Percentiles rank a stretch among this genome's conserved stretches.
Conservation (phyloP, 2,329 filamentous ascomycete genomes). For the Nakataea oryzae region DNA sequence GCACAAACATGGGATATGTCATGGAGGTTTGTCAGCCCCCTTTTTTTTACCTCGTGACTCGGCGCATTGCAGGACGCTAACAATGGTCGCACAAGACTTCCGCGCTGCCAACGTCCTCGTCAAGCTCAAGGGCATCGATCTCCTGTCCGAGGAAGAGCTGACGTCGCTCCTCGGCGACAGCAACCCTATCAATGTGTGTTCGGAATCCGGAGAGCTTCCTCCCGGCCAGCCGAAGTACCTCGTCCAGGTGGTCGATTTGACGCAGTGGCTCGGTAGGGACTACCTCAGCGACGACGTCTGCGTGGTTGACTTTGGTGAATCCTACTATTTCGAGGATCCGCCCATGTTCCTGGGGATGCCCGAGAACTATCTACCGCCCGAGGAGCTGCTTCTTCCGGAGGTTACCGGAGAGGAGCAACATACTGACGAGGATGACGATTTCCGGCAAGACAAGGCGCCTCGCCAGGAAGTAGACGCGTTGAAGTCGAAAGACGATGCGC, state of each 20-base stretch:
- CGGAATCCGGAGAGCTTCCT: not conserved
- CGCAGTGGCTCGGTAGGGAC: not conserved
- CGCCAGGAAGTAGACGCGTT: too few relatives aligned
- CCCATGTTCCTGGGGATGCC: not conserved
- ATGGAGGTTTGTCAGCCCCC: not conserved
- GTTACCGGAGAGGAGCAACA: not conserved
- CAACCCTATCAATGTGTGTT: not conserved
- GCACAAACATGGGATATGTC: not conserved
- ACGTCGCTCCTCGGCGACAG: not conserved
- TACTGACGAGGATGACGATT: not conserved
- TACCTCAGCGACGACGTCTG: not conserved
- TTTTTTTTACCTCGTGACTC: not conserved
- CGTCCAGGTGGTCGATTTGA: not conserved
- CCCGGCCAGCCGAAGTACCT: not conserved
- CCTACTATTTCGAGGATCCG: not conserved
- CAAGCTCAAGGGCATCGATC: not conserved
- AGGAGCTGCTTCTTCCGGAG: not conserved
- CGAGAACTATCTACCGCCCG: not conserved
- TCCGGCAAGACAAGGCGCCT: not conserved
- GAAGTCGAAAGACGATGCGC: too few relatives aligned
- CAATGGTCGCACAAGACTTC: not conserved
- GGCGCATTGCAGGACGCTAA: not conserved
- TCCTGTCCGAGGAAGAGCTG: not conserved
- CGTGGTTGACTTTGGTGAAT: not conserved
- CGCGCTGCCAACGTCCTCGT: not conserved